These are phyloP conservation scores for Rhizoclosmatium globosum DNA, from an alignment of 192 early-diverging fungal species.

Conservation along the genomic window DNA sequence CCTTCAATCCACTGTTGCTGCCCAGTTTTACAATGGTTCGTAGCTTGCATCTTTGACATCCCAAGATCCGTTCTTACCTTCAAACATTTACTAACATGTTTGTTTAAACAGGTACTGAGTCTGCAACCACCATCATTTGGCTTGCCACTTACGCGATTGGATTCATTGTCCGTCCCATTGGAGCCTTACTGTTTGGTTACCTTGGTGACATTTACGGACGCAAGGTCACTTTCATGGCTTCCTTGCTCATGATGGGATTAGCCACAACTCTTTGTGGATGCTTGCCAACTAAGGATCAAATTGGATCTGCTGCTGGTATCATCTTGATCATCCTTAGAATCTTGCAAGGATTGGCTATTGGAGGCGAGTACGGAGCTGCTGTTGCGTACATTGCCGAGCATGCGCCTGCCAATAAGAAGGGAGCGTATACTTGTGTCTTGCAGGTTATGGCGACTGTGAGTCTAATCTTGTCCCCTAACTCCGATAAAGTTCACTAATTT, in stretches of 20 bases:
- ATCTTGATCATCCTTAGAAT: constrained; percentile 40
- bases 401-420: constrained; percentile 22
- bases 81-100: too few species aligned
- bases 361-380: constrained; percentile 48
- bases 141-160: constrained; percentile 41
- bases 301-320: constrained; percentile 36
- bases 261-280: constrained; percentile 45
- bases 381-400: constrained; percentile 44
- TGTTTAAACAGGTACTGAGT: not conserved
- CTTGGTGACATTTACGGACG: constrained; percentile 43
- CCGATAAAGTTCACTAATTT: not conserved
- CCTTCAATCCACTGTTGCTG: constrained; percentile 10
- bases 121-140: constrained; percentile 13
- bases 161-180: constrained; percentile 42
- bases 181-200: constrained; percentile 44
- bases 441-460: constrained; percentile 39
- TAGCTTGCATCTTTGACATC: not conserved
- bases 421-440: constrained; percentile 36
- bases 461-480: not conserved
- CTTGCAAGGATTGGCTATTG: constrained; percentile 42
- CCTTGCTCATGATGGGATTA: constrained; percentile 41
- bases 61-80: too few species aligned
- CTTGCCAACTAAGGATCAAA: constrained; percentile 32
- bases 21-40: constrained; percentile 31
- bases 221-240: constrained; percentile 39